Conservation (phyloP, 2,329 filamentous ascomycete species). For the Trichoderma lentiforme region DNA sequence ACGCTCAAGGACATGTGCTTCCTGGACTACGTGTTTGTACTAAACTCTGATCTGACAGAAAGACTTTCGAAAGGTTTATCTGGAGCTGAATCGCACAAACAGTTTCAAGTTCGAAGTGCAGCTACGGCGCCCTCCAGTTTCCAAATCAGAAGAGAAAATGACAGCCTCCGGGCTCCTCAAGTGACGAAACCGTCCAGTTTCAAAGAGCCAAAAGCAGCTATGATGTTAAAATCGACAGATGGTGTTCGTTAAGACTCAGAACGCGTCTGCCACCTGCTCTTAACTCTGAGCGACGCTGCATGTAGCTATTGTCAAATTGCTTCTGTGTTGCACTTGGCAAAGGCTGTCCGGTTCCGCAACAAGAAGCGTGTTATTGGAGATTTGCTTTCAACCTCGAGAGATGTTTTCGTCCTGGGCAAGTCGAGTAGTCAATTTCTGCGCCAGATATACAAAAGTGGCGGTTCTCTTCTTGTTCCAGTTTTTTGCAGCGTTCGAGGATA, state of each 20-base stretch:
- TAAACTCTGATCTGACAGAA: neutral
- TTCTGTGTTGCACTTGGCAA: neutral
- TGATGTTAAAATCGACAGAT: neutral
- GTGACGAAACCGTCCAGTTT: neutral
- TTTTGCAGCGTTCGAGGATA: neutral
- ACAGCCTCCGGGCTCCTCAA: neutral
- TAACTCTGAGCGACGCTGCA: neutral
- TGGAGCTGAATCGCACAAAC: neutral
- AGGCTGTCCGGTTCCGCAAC: neutral
- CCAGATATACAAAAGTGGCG: neutral
- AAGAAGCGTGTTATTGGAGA: neutral
- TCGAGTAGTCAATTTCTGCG: neutral
- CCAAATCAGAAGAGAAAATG: neutral
- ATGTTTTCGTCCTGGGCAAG: neutral
- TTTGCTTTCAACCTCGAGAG: neutral
- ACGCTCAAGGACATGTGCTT: neutral
- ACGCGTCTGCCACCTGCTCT: neutral
- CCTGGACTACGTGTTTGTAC: neutral
- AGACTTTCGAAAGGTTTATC: neutral
- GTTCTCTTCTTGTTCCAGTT: neutral
- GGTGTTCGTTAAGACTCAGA: neutral
- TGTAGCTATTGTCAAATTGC: neutral
- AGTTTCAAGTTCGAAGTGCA: neutral
- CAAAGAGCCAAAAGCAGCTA: neutral
- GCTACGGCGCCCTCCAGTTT: neutral